Evolutionary conservation across 2,329 filamentous ascomycete species (phyloP), one percentile per base, ranked within the genome.

Genomic region (Aureobasidium mangrovei): DNA sequence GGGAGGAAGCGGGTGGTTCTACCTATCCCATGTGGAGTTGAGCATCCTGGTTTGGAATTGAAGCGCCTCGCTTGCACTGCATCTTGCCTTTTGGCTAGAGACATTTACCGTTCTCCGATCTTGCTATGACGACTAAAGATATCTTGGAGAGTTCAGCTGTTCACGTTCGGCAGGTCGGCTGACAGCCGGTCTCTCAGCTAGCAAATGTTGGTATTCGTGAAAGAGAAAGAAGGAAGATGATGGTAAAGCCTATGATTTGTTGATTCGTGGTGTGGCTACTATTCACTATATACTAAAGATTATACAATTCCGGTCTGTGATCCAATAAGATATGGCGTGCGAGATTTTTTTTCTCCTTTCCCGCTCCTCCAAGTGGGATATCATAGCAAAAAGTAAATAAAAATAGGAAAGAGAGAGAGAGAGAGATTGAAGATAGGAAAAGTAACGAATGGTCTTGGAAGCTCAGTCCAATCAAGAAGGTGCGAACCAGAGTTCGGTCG

Each of bases 261-360:
- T 12, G 26, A 26, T 38, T 28, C 9, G n/a, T 33, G 33, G 24
- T 38, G 33, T 42, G 36, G 31, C 8, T 40, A 18, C 38, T 40
- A 40, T 40, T 8, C 3, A 44, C 49, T 53, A 44, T 53, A 26
- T 53, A 53, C 49, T 53, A 53, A 26, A 44, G 40, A 53, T 53
- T 53, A 53, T 10, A 44, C 49, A 53, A 18, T 2, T 32, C 26
- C 27, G 9, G 18, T 28, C 35, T 12, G 7, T 41, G 18, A 38
- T 24, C 24, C 12, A 3, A 26, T 27, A 49, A 12, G 24, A 12
- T 35, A 18, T 42, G 27, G 47, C 24, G 12, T 35, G 46, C 31
- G 47, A 35, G 4, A 42, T 36, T n/a, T 5, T 39, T 10, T 39
- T 7, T 18, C 9, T 10, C 2, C n/a, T 10, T 9, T 9, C 36